These are phyloP conservation scores for Eremochloa ophiuroides DNA, from an alignment of 176 grass and related monocot genomes.

Conservation along the genomic window DNA sequence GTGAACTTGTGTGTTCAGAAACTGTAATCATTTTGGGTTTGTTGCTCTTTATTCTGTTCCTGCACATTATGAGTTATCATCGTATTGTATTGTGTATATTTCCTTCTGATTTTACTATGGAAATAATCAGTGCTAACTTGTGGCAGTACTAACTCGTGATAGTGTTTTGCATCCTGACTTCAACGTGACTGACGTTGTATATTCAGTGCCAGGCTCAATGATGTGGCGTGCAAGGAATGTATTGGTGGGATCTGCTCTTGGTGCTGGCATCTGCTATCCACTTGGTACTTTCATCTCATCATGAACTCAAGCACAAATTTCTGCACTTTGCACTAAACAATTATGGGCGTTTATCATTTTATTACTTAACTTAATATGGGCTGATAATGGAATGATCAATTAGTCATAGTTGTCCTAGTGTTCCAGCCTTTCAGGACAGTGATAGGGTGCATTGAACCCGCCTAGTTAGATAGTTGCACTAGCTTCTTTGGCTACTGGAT, in stretches of 20 bases:
- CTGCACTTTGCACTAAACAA: not conserved
- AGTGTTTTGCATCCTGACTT: not conserved
- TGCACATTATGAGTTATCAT: not conserved
- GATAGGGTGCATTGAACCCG: not conserved
- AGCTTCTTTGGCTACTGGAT: not conserved
- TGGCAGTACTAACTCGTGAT: not conserved
- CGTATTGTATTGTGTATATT: not conserved
- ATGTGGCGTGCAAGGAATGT: slow-evolving; percentile 88
- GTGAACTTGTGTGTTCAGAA: not conserved
- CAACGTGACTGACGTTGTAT: slow-evolving; percentile 2
- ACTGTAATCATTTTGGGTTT: not conserved
- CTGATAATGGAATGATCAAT: not conserved
- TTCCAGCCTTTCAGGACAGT: not conserved
- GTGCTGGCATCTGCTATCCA: slow-evolving; percentile 90
- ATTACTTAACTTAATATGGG: not conserved
- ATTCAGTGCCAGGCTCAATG: slow-evolving; percentile 76
- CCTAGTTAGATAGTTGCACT: not conserved
- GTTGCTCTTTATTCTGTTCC: not conserved
- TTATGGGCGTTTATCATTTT: not conserved
- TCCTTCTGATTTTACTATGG: not conserved
- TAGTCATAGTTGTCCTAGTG: not conserved
- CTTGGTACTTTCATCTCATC: slow-evolving; percentile 53
- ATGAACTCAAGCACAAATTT: not conserved
- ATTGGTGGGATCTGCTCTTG: slow-evolving; percentile 71
- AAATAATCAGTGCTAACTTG: not conserved